These are phyloP conservation scores for Citrus maxima DNA, from an alignment of 345 rosid genomes.

Conservation along the genomic window DNA sequence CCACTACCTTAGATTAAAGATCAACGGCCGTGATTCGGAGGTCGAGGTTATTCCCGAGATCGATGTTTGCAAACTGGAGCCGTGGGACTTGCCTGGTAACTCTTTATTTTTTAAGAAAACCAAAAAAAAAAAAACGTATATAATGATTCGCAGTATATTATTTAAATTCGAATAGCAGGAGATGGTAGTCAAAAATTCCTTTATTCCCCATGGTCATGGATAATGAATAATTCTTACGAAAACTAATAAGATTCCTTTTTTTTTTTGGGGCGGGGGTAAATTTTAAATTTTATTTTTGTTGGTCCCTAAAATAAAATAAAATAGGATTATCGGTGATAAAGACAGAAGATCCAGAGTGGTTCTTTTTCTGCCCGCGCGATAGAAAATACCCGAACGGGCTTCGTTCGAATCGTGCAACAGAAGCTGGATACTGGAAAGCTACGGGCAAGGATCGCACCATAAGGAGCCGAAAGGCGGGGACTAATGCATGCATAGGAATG, in stretches of 20 bases:
- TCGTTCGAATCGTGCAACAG: slow-evolving; percentile 94
- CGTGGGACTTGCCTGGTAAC: slow-evolving; percentile 92
- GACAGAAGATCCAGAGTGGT: slow-evolving; percentile 91
- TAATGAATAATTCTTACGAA: slow-evolving; percentile 5
- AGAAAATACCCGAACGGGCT: slow-evolving; percentile 91
- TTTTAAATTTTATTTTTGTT: too few relatives aligned
- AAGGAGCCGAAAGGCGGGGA: slow-evolving; percentile 46
- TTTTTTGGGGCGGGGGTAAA: background rate
- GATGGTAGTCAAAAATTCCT: background rate
- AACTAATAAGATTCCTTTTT: slow-evolving; percentile 3
- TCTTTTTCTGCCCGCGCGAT: slow-evolving; percentile 92
- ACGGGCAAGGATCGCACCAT: slow-evolving; percentile 93
- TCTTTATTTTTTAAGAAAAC: background rate
- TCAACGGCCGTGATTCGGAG: slow-evolving; percentile 80
- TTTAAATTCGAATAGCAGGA: too few relatives aligned
- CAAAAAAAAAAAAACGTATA: too few relatives aligned
- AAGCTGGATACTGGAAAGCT: slow-evolving; percentile 95
- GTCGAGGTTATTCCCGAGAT: slow-evolving; percentile 76
- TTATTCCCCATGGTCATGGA: slow-evolving; percentile 6
- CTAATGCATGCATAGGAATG: slow-evolving; percentile 57
- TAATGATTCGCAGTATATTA: too few relatives aligned
- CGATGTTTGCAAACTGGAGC: slow-evolving; percentile 94
- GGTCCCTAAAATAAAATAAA: background rate
- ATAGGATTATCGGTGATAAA: slow-evolving; percentile 75
- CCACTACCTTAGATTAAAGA: slow-evolving; percentile 79